Conservation (phyloP, 176 grass and related monocot species). For the Alloteropsis semialata region DNA sequence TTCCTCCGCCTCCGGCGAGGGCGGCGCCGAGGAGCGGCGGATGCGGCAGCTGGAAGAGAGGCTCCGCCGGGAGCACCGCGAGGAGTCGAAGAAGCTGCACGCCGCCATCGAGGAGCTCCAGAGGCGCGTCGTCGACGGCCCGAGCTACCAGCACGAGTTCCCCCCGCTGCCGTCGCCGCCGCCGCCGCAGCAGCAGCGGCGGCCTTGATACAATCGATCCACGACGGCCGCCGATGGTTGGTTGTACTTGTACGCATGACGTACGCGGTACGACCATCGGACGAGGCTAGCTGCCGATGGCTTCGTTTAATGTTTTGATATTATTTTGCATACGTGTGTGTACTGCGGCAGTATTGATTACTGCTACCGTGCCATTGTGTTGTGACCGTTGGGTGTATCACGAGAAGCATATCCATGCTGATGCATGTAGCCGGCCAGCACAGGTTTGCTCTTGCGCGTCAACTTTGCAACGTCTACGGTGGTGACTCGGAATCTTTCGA, state of each 20-base stretch:
- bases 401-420: not conserved
- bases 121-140: too few species aligned
- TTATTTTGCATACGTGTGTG: not conserved
- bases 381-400: conserved; percentile 21
- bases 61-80: too few species aligned
- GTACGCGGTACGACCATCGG: too few species aligned
- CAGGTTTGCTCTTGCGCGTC: not conserved
- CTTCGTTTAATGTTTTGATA: not conserved
- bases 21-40: not conserved
- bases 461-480: not conserved
- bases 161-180: not conserved
- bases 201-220: not conserved
- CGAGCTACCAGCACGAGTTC: not conserved
- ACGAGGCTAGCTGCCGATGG: too few species aligned
- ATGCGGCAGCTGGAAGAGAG: not conserved
- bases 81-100: not conserved
- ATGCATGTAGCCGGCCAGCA: too few species aligned
- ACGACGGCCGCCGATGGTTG: too few species aligned
- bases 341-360: not conserved
- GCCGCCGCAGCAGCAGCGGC: not conserved
- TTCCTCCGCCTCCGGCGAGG: too few species aligned
- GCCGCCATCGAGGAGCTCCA: not conserved
- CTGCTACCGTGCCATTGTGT: not conserved
- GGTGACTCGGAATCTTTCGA: not conserved
- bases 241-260: too few species aligned